Percentiles rank a stretch among this genome's conserved stretches.
phyloP scores from a whole-genome alignment of 768 basidiomycete genomes.

The Glaciozyma antarctica region DNA sequence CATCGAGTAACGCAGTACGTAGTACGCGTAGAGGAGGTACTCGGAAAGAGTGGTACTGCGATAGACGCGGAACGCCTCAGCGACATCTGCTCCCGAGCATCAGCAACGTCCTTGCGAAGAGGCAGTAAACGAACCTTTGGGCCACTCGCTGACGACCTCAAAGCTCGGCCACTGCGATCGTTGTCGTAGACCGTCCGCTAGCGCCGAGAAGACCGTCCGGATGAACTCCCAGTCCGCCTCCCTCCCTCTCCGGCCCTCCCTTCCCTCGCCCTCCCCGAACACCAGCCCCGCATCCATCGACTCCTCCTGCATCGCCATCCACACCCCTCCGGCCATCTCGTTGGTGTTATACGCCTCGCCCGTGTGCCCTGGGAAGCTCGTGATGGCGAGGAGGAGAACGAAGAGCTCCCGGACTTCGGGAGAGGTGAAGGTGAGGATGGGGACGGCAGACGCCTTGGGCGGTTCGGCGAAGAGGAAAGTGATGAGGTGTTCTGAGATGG shows the following conservation, averaged over 20 bases:
- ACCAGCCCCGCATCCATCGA: conserved; percentile 29
- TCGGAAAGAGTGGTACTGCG: conserved; percentile 28
- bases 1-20: conserved; percentile 42
- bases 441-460: neutral
- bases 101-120: neutral
- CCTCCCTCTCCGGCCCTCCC: conserved; percentile 12
- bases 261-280: conserved; percentile 2
- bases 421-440: conserved; percentile 8
- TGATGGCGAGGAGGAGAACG: conserved; percentile 23
- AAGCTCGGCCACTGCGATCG: conserved; percentile 21
- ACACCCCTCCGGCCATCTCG: conserved; percentile 19
- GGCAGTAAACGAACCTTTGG: conserved; percentile 23
- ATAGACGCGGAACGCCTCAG: conserved; percentile 28
- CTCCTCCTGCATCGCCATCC: conserved; percentile 33
- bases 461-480: conserved; percentile 20
- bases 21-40: conserved; percentile 36
- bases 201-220: conserved; percentile 26
- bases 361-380: conserved; percentile 28
- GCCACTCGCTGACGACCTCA: conserved; percentile 21
- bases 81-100: conserved; percentile 18
- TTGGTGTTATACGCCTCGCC: conserved; percentile 23
- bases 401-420: conserved; percentile 20
- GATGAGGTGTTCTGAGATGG: conserved; percentile 30
- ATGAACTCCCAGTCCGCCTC: conserved; percentile 19
- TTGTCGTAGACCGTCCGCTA: conserved; percentile 11